A percentile compares a stretch with the other conserved stretches of the same genome.
phyloP scores from a whole-genome alignment of 148 eudicot genomes.

The Pharnaceum exiguum region DNA sequence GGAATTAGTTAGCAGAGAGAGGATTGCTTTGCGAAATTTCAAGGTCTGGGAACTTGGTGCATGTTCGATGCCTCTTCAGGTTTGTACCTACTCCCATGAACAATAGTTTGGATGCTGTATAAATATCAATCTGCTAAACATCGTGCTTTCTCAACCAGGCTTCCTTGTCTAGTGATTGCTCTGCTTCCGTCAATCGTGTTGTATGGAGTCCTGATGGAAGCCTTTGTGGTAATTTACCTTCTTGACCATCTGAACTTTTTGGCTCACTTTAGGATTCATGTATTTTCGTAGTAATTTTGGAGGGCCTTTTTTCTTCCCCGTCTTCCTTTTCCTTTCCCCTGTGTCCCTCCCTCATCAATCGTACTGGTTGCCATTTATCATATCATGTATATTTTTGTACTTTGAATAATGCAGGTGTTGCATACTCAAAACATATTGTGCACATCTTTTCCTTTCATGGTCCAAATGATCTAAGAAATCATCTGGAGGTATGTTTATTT shows the following conservation, averaged over 20 bases:
- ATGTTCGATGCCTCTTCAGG: constrained; percentile 72
- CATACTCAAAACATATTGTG: constrained; percentile 87
- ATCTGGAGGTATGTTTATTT: constrained; percentile 62
- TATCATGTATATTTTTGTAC: background rate
- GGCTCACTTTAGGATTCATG: background rate
- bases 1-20: constrained; percentile 76
- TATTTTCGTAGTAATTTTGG: background rate
- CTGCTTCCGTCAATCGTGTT: constrained; percentile 71
- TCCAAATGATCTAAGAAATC: constrained; percentile 63
- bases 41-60: constrained; percentile 74
- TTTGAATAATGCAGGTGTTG: constrained; percentile 57
- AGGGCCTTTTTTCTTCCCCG: background rate
- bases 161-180: constrained; percentile 50
- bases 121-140: constrained; percentile 4
- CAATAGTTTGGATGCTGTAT: too few relatives aligned
- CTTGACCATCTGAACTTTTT: constrained; percentile 6
- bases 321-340: background rate
- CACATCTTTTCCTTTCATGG: constrained; percentile 73
- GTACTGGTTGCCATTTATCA: background rate
- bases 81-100: too few relatives aligned
- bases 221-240: constrained; percentile 43
- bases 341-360: background rate
- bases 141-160: constrained; percentile 28
- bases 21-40: constrained; percentile 62
- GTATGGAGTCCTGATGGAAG: constrained; percentile 82